phyloP scores from a whole-genome alignment of 805 yeast genomes.

The Tetrapisispora pingtungensis region DNA sequence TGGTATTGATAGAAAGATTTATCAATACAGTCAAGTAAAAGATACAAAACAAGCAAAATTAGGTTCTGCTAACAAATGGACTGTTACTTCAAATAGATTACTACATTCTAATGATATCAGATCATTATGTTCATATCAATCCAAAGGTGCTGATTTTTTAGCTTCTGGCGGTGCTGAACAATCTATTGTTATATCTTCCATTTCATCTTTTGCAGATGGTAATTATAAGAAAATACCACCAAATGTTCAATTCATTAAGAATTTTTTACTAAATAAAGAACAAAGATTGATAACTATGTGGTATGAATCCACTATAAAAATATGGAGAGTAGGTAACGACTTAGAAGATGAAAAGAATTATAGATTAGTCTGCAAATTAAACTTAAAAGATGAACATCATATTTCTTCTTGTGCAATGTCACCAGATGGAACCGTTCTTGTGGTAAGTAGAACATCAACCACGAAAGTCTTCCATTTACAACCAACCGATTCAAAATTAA shows the following conservation, averaged over 20 bases:
- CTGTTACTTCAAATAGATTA: conserved; percentile 61
- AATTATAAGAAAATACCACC: conserved; percentile 58
- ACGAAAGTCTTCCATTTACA: conserved; percentile 59
- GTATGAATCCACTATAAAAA: conserved; percentile 71
- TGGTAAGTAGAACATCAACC: conserved; percentile 59
- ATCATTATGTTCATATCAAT: conserved; percentile 58
- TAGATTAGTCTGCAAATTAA: conserved; percentile 55
- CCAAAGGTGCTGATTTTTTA: conserved; percentile 56
- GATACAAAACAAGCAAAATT: conserved; percentile 17
- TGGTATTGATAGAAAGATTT: conserved; percentile 89
- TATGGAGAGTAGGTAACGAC: conserved; percentile 54
- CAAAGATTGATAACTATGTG: conserved; percentile 57
- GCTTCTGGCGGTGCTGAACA: conserved; percentile 81
- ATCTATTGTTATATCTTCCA: conserved; percentile 50
- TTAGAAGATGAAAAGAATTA: conserved; percentile 19
- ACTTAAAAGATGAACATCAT: conserved; percentile 68
- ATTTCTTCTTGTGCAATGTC: conserved; percentile 61
- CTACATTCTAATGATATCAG: conserved; percentile 83
- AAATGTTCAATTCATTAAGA: conserved; percentile 46
- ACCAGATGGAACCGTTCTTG: conserved; percentile 52
- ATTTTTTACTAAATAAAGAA: conserved; percentile 37
- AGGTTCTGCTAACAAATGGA: conserved; percentile 45
- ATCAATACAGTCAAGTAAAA: conserved; percentile 41
- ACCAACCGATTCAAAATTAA: conserved; percentile 32
- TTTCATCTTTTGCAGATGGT: conserved; percentile 58